Conservation (phyloP, 345 rosid genomes). For the Brassica carinata region DNA sequence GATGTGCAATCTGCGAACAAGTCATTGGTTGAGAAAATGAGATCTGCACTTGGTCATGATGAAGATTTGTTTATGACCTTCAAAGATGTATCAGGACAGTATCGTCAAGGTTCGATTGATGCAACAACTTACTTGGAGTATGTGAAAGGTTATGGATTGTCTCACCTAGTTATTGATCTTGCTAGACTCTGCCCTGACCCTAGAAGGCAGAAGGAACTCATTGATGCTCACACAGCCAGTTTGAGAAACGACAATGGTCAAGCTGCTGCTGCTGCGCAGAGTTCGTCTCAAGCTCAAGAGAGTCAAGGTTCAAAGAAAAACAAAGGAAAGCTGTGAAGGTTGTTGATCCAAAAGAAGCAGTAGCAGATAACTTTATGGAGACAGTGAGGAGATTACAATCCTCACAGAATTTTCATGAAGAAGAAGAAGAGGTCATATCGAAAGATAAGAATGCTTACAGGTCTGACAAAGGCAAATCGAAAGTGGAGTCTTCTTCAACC, state of each 20-base stretch:
- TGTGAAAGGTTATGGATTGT: slow-evolving; percentile 66
- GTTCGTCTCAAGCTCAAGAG: slow-evolving; percentile 33
- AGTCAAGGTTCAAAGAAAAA: slow-evolving; percentile 38
- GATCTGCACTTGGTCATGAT: slow-evolving; percentile 64
- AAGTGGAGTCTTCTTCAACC: slow-evolving; percentile 32
- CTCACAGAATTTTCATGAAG: slow-evolving; percentile 40
- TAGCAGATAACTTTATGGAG: slow-evolving; percentile 64
- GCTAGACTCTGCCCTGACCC: slow-evolving; percentile 87
- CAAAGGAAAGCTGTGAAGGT: slow-evolving; percentile 54
- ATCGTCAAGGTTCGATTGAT: slow-evolving; percentile 78
- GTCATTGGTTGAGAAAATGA: slow-evolving; percentile 80
- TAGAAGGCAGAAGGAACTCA: slow-evolving; percentile 79
- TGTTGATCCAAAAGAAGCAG: slow-evolving; percentile 42
- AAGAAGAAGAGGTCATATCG: slow-evolving; percentile 24
- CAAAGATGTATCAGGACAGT: slow-evolving; percentile 71
- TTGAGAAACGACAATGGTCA: slow-evolving; percentile 38
- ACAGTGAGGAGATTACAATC: slow-evolving; percentile 63
- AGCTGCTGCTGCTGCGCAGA: slow-evolving; percentile 21
- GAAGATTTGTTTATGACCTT: slow-evolving; percentile 70
- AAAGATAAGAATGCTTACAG: slow-evolving; percentile 68
- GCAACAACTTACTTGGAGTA: slow-evolving; percentile 62
- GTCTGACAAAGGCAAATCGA: slow-evolving; percentile 53
- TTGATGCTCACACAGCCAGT: slow-evolving; percentile 61
- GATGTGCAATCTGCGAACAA: slow-evolving; percentile 80
- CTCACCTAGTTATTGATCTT: slow-evolving; percentile 76